Evolutionary conservation across 1,139 yeast species (phyloP).

Genomic region (Tardiomyces depauwii): DNA sequence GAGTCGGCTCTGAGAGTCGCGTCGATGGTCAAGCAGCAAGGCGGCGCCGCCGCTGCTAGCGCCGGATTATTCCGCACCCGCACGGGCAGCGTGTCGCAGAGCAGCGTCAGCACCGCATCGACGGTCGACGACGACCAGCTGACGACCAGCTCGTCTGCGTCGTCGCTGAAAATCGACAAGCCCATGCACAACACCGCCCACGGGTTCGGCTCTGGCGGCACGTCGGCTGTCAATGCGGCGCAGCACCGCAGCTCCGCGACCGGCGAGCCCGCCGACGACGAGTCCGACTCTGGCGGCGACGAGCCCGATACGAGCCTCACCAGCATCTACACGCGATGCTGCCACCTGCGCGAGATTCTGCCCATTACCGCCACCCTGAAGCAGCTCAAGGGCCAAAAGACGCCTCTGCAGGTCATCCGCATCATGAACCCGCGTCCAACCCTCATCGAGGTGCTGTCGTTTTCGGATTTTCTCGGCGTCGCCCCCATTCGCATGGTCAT

Average conservation of each 20-base stretch:
- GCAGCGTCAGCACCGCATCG: background rate
- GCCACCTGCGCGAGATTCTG: conserved; percentile 82
- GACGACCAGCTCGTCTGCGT: background rate
- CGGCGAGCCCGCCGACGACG: conserved; percentile 12
- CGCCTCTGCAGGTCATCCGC: conserved; percentile 67
- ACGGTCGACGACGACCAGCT: conserved; percentile 18
- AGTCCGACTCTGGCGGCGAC: conserved; percentile 11
- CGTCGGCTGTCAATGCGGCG: conserved; percentile 19
- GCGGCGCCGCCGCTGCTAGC: background rate
- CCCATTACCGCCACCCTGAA: conserved; percentile 88
- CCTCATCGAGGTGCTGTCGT: conserved; percentile 74
- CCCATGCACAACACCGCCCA: conserved; percentile 14
- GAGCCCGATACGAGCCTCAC: conserved; percentile 35
- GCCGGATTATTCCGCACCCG: conserved; percentile 4
- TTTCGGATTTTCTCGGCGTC: conserved; percentile 76
- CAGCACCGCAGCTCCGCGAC: conserved; percentile 24
- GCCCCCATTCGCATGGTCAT: conserved; percentile 71
- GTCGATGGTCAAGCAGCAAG: conserved; percentile 1
- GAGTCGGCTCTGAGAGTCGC: conserved; percentile 24
- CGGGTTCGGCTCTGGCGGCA: conserved; percentile 12
- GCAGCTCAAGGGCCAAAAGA: conserved; percentile 65
- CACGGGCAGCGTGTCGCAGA: conserved; percentile 2
- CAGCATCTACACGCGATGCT: conserved; percentile 76
- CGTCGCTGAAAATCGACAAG: conserved; percentile 11
- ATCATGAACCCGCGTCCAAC: conserved; percentile 88